A percentile compares a stretch with the other conserved stretches of the same genome.
phyloP scores from a whole-genome alignment of 2,329 filamentous ascomycete genomes.

The Fusarium setosum region DNA sequence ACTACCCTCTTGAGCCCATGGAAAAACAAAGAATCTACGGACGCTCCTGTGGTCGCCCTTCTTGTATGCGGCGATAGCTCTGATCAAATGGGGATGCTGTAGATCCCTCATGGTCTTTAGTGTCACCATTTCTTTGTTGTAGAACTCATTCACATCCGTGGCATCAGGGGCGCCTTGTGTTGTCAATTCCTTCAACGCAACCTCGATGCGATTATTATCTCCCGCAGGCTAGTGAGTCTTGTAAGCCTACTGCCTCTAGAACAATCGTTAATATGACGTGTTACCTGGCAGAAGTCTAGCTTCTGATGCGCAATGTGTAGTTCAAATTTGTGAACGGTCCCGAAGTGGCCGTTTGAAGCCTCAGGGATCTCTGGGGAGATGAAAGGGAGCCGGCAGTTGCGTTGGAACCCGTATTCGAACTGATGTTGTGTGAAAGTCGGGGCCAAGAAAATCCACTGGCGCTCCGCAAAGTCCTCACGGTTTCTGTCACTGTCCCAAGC shows the following conservation, averaged over 20 bases:
- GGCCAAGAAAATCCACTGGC: neutral
- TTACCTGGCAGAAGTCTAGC: neutral
- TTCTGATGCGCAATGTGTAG: neutral
- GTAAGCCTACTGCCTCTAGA: neutral
- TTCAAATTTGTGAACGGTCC: neutral
- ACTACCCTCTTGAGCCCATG: neutral
- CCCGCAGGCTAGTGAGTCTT: neutral
- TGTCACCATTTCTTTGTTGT: neutral
- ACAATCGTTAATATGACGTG: neutral
- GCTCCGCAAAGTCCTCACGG: neutral
- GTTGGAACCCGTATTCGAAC: neutral
- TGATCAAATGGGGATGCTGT: neutral
- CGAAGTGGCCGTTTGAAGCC: neutral
- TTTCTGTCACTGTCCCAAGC: neutral
- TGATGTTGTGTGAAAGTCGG: neutral
- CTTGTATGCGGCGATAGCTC: neutral
- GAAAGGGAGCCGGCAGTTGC: neutral
- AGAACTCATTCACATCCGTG: neutral
- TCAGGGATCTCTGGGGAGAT: neutral
- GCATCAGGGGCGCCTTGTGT: neutral
- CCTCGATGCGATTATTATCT: neutral
- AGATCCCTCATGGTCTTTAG: neutral
- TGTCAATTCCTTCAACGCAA: neutral
- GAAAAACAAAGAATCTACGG: neutral
- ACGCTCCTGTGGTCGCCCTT: neutral